Evolutionary conservation across 148 eudicot genomes (phyloP), one percentile per base, ranked within the genome.

Genomic region (Vaccinium corymbosum): DNA sequence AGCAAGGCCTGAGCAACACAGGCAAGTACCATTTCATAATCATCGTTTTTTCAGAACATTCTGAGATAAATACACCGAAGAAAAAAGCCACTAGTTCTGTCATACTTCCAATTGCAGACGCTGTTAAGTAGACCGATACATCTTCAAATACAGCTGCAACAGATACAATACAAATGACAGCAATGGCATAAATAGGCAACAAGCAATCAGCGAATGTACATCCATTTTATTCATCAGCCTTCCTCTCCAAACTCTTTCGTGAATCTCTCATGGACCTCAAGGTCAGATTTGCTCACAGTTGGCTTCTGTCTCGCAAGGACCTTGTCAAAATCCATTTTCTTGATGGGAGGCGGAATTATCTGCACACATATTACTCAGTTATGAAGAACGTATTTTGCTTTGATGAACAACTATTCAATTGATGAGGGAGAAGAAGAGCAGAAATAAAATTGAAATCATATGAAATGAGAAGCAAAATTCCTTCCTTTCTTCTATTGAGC

Each of bases 221-320:
- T 8, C 19, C 29, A 6, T 22, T 22, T 29, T 71, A 80, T 82
- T 66, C 64, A 62, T 89, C 88, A 86, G 27, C 98, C 99, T 90
- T 96, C 99, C 87, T 96, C 98, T 38, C 99, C 99, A 77, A 96
- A 96, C 87, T 96, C 99, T 85, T 90, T 85, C 4, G 98, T 96
- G 87, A 96, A 96, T 87, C 93, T 91, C 91, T 94, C 98, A 53
- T 96, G 98, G 51, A 94, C 94, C 32, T 94, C 97, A 74, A 96
- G 98, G 87, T 96, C 99, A 2, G 90, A 46, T 91, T 94, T 94
- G 91, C 99, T 96, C 53, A 96, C 99, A 1, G 99, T 96, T 80
- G 98, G 99, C 87, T 88, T 94, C 87, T 96, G 99, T 80, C 97
- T 92, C 10, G 98, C 91, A 17, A 96, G 91, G 59, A 96, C 99